Conservation (phyloP, 2,329 filamentous ascomycete genomes). For the Cadophora malorum region DNA sequence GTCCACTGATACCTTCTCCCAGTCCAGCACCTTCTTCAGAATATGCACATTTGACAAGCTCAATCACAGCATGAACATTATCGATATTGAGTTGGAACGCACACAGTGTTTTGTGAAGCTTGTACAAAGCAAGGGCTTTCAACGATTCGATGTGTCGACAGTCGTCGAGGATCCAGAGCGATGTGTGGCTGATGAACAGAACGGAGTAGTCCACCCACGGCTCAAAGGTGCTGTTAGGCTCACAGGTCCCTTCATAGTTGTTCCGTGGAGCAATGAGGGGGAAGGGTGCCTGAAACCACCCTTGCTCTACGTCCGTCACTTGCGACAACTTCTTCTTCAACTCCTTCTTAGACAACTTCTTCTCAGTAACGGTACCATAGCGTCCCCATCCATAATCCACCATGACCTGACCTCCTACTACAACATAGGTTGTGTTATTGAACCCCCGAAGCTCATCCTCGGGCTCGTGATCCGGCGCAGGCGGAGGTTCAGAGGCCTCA, state of each 20-base stretch:
- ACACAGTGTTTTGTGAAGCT: conserved; percentile 36
- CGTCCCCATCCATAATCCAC: too few relatives aligned
- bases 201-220: conserved; percentile 27
- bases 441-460: too few relatives aligned
- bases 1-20: background rate
- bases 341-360: background rate
- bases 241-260: conserved; percentile 21
- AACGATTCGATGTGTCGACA: conserved; percentile 28
- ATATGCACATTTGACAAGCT: conserved; percentile 30
- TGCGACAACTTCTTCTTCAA: background rate
- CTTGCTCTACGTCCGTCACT: too few relatives aligned
- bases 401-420: too few relatives aligned
- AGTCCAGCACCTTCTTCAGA: conserved; percentile 17
- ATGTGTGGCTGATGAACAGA: conserved; percentile 30
- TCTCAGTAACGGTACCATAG: background rate
- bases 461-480: too few relatives aligned
- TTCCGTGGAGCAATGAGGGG: conserved; percentile 20
- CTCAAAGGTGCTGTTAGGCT: conserved; percentile 26
- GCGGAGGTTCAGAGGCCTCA: too few relatives aligned
- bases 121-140: conserved; percentile 34
- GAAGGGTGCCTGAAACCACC: too few relatives aligned
- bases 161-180: conserved; percentile 31
- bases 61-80: conserved; percentile 30
- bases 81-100: conserved; percentile 28
- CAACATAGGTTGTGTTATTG: too few relatives aligned